Evolutionary conservation across 345 rosid genomes (phyloP), one percentile per base, ranked within the genome.

Genomic region (Syzygium grande): DNA sequence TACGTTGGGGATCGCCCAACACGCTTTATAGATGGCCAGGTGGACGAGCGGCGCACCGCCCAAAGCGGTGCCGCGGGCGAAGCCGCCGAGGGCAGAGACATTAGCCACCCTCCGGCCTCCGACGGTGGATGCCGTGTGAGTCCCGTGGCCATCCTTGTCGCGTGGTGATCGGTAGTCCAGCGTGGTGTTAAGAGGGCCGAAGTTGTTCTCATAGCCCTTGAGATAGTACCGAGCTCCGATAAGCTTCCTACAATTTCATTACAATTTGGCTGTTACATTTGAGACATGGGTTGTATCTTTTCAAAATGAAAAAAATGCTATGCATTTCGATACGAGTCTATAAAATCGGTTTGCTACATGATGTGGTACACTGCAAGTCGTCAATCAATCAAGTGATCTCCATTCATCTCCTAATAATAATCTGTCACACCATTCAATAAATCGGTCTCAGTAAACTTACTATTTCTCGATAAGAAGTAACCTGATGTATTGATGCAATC

Each of bases 21-120:
- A 97, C 0, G 91, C 98, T 89, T 97, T 96, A 92, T 96, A 97
- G 27, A 96, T 86, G 10, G 99, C 95, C 7, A 96, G 89, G 87
- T 94, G 99, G 87, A 95, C 96, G 9, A 91, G 86, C 0, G 98
- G 98, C 4, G 99, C 98, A 4, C 99, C 99, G 0, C 98, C 99
- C 0, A 94, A 90, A 41, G 97, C 96, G 0, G 96, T 90, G 68
- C 99, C 99, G 52, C 54, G 29, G 12, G 95, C 99, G 1, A 93
- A 93, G 38, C 98, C 96, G 0, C 99, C 98, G 0, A 92, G 89
- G 85, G 95, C 94, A 0, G 95, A 89, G 1, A 92, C 93, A 8
- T 90, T 86, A 0, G 29, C 84, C 13, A 97, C 98, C 29, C 86
- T 87, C 3, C 92, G 89, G 5, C 98, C 98, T 7, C 91, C 95